A percentile compares a stretch with the other conserved stretches of the same genome.
Conservation (phyloP, 495 filamentous ascomycete species). For the Penicillium robsamsonii region DNA sequence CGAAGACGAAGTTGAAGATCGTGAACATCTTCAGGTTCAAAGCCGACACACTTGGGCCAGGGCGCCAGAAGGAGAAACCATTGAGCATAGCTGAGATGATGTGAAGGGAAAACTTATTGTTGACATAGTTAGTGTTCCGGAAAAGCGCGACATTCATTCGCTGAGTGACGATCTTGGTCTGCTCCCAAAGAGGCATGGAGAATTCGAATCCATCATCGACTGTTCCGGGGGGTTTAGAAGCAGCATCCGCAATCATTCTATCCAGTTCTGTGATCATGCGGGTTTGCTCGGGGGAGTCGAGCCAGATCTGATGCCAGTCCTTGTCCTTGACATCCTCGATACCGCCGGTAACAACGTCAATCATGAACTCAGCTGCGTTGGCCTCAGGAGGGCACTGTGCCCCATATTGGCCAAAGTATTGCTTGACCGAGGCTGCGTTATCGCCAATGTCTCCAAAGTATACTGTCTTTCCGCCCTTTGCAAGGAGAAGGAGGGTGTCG, state of each 20-base stretch:
- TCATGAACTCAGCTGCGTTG: conserved; percentile 89
- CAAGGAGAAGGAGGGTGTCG: conserved; percentile 66
- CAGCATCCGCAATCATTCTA: conserved; percentile 45
- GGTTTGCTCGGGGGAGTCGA: conserved; percentile 51
- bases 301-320: conserved; percentile 66
- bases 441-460: conserved; percentile 68
- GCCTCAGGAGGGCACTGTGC: conserved; percentile 70
- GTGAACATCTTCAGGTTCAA: conserved; percentile 38
- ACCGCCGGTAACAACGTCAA: conserved; percentile 66
- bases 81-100: conserved; percentile 39
- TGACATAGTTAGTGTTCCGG: conserved; percentile 62
- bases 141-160: conserved; percentile 61
- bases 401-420: conserved; percentile 78
- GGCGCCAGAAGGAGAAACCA: conserved; percentile 43
- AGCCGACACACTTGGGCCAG: conserved; percentile 26
- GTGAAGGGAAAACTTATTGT: conserved; percentile 54
- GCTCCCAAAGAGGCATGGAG: conserved; percentile 55
- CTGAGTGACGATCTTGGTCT: conserved; percentile 55
- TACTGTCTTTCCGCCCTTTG: conserved; percentile 64
- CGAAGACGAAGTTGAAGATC: conserved; percentile 52
- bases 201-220: conserved; percentile 49
- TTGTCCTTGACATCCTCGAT: conserved; percentile 33
- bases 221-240: conserved; percentile 30
- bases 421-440: conserved; percentile 48
- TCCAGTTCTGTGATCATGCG: conserved; percentile 52